Conservation (phyloP, 768 basidiomycete genomes). For the Russula sp. region DNA sequence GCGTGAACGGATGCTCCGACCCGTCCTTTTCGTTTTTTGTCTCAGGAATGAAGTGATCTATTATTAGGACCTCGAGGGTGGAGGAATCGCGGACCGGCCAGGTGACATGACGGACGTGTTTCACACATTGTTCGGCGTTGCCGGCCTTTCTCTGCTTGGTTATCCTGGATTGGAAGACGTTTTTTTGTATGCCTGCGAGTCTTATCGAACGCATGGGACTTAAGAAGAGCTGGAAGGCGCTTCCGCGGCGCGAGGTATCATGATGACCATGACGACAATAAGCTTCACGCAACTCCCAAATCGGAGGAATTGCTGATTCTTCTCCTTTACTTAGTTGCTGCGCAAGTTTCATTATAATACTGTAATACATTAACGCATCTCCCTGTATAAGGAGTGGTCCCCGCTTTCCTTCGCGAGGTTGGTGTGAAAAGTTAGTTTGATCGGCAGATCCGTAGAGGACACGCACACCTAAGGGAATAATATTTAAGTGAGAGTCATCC, state of each 20-base stretch:
- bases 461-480: neutral
- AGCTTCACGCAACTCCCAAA: neutral
- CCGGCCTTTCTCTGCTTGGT: conserved; percentile 86
- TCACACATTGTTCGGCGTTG: conserved; percentile 86
- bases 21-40: neutral
- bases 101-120: conserved; percentile 97
- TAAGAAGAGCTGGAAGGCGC: conserved; percentile 60
- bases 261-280: neutral
- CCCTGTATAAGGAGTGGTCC: too few species aligned
- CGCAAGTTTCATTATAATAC: too few species aligned
- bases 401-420: neutral
- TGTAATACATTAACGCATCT: too few species aligned
- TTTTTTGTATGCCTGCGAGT: conserved; percentile 90
- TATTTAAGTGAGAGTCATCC: neutral
- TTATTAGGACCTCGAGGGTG: conserved; percentile 76
- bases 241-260: conserved; percentile 41
- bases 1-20: conserved; percentile 25
- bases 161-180: conserved; percentile 81
- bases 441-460: neutral
- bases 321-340: neutral
- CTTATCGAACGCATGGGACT: conserved; percentile 71
- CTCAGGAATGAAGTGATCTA: neutral
- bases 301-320: neutral
- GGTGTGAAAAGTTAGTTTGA: neutral
- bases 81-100: conserved; percentile 92